These are phyloP conservation scores for Aspergillus sclerotioniger DNA, from an alignment of 495 filamentous ascomycete species.

Conservation along the genomic window DNA sequence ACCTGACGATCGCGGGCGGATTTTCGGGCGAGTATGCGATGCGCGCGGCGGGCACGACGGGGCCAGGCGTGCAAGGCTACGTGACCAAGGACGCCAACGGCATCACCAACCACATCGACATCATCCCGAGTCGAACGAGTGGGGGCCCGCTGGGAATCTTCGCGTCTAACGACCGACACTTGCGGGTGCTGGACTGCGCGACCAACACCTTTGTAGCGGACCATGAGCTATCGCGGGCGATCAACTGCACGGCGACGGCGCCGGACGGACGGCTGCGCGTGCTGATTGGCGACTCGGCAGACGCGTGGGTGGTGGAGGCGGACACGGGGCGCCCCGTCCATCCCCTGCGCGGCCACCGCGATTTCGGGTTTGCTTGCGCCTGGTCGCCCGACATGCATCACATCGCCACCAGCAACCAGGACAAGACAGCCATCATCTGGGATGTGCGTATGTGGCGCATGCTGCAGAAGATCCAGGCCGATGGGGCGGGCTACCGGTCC, in stretches of 20 bases:
- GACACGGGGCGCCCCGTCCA: conserved; percentile 57
- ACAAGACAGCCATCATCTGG: conserved; percentile 80
- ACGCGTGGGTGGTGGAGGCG: conserved; percentile 61
- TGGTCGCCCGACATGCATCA: conserved; percentile 89
- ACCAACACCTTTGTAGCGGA: conserved; percentile 64
- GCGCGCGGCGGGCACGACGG: conserved; percentile 46
- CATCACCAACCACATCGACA: conserved; percentile 85
- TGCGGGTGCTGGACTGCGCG: conserved; percentile 72
- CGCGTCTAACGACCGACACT: conserved; percentile 75
- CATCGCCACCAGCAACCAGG: conserved; percentile 88
- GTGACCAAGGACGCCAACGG: conserved; percentile 67
- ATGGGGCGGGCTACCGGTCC: conserved; percentile 75
- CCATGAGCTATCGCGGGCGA: conserved; percentile 60
- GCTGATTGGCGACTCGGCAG: conserved; percentile 65
- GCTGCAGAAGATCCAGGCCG: conserved; percentile 64
- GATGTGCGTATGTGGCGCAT: conserved; percentile 73
- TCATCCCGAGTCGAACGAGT: conserved; percentile 59
- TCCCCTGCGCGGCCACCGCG: conserved; percentile 66
- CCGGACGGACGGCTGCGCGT: conserved; percentile 78
- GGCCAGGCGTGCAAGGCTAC: conserved; percentile 54
- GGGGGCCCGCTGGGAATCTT: conserved; percentile 68
- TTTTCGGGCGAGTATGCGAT: conserved; percentile 82
- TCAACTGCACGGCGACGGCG: conserved; percentile 83
- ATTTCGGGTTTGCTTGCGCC: conserved; percentile 85
- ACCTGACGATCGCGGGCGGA: conserved; percentile 73